Evolutionary conservation across 2,329 filamentous ascomycete genomes (phyloP), one percentile per base, ranked within the genome.

Genomic region (Stagonosporopsis chrysanthemi): DNA sequence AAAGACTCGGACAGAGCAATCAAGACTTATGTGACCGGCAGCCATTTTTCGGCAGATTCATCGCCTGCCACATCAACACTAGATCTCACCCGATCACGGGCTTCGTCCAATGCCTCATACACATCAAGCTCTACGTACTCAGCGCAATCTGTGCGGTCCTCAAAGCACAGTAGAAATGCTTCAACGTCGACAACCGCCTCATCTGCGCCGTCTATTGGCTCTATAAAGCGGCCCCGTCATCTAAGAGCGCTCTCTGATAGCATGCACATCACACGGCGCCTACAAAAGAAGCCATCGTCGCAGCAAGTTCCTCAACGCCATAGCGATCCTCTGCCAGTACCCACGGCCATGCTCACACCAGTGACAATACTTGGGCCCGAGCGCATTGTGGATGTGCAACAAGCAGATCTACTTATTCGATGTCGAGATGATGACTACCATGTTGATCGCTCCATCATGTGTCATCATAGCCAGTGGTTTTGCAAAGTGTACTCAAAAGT

Each of bases 381-480:
- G 50, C 56, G 56, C 29, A 24, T 58, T 45, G 19, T 45, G 40
- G 61, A 67, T 23, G 56, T 58, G 38, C 62, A 68, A 39, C 65
- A 62, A 45, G 67, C 68, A n/a, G 70, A 74, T 54, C 51, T 74
- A 24, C 58, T 72, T 2, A 64, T 74, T 6, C 60, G 63, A 8
- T 74, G 69, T 48, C 65, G 61, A 51, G 59, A 61, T 17, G 64
- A 73, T 22, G 64, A 68, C n/a, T 73, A 71, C 43, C 68, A 71
- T 51, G 68, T 72, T 3, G 68, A 74, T 48, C 64, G 68, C 15
- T 64, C 61, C 8, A 71, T 74, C 15, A 63, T 74, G 63, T 68
- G 67, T 54, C 63, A 67, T 39, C 70, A 74, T 23, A 72, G 68
- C 22, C 54, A 64, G 12, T 73, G 69, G 69, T 73, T 74, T 47